These are phyloP conservation scores for Mycena galopus DNA, from an alignment of 768 basidiomycete species.

Conservation along the genomic window DNA sequence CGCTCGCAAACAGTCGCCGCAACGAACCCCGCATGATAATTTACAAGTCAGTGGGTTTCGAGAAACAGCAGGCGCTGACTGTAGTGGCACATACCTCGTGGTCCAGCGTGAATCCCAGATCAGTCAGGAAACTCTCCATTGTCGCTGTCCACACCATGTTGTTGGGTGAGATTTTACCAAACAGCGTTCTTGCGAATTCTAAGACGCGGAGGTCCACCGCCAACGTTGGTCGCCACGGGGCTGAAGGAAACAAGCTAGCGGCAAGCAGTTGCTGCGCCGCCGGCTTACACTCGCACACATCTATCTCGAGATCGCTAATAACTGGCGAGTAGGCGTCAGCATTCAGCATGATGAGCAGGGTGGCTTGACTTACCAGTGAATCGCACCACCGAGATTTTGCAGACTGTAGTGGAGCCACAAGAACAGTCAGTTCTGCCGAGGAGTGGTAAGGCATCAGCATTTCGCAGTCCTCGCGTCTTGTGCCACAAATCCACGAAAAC, in stretches of 20 bases:
- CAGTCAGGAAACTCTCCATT: slow-evolving; percentile 21
- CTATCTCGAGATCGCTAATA: not conserved
- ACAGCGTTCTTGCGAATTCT: slow-evolving; percentile 34
- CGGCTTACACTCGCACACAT: not conserved
- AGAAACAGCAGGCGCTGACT: too few species aligned
- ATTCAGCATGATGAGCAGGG: not conserved
- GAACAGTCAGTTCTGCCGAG: not conserved
- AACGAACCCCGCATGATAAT: slow-evolving; percentile 3
- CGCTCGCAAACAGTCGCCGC: not conserved
- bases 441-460: not conserved
- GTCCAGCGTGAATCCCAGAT: not conserved
- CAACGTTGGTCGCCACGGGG: slow-evolving; percentile 27
- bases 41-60: too few species aligned
- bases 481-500: not conserved
- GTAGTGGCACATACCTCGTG: too few species aligned
- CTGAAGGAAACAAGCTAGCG: slow-evolving; percentile 43
- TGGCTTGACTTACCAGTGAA: not conserved
- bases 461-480: not conserved
- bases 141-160: slow-evolving; percentile 35
- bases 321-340: not conserved
- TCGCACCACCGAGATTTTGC: not conserved
- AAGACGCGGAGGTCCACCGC: slow-evolving; percentile 29
- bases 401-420: not conserved
- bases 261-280: slow-evolving; percentile 39
- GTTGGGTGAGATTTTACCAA: slow-evolving; percentile 37